Evolutionary conservation across 805 yeast genomes (phyloP).

Genomic region (Metschnikowia baotianmanensis): DNA sequence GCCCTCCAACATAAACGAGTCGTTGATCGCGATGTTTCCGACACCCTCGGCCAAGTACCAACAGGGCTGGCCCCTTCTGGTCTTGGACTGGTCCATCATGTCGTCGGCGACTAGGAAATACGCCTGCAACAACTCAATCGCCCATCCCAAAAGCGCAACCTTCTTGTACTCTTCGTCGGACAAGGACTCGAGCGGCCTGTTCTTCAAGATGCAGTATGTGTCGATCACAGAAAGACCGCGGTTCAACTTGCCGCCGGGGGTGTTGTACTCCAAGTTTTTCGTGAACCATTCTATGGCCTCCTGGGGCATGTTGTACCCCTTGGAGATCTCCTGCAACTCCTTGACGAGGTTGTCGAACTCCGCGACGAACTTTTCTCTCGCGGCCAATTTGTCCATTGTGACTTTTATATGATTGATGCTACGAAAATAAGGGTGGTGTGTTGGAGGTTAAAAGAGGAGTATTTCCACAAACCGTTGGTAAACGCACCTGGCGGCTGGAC

Average conservation of each 20-base stretch:
- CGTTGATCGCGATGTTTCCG: slow-evolving; percentile 93
- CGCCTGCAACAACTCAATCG: slow-evolving; percentile 91
- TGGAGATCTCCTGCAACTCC: slow-evolving; percentile 64
- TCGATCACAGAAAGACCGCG: slow-evolving; percentile 95
- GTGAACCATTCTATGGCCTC: slow-evolving; percentile 87
- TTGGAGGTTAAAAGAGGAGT: background rate
- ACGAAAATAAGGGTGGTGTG: background rate
- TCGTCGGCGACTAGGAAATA: slow-evolving; percentile 97
- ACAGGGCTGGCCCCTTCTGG: slow-evolving; percentile 98
- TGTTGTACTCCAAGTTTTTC: slow-evolving; percentile 72
- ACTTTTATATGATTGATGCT: background rate
- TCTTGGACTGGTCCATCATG: slow-evolving; percentile 95
- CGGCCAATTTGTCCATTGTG: slow-evolving; percentile 30
- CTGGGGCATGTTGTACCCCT: slow-evolving; percentile 72
- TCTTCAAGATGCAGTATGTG: slow-evolving; percentile 79
- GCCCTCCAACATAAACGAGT: slow-evolving; percentile 94
- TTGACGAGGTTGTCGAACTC: slow-evolving; percentile 76
- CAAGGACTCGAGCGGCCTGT: slow-evolving; percentile 53
- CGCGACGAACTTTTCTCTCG: slow-evolving; percentile 56
- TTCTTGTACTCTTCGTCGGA: slow-evolving; percentile 69
- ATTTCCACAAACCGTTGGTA: too few relatives aligned
- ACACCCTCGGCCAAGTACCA: slow-evolving; percentile 86
- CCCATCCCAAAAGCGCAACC: slow-evolving; percentile 92
- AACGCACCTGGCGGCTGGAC: too few relatives aligned
- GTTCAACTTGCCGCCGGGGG: slow-evolving; percentile 95